Base-by-base conservation (phyloP, 495 filamentous ascomycete genomes). In the Xylaria castorea region DNA sequence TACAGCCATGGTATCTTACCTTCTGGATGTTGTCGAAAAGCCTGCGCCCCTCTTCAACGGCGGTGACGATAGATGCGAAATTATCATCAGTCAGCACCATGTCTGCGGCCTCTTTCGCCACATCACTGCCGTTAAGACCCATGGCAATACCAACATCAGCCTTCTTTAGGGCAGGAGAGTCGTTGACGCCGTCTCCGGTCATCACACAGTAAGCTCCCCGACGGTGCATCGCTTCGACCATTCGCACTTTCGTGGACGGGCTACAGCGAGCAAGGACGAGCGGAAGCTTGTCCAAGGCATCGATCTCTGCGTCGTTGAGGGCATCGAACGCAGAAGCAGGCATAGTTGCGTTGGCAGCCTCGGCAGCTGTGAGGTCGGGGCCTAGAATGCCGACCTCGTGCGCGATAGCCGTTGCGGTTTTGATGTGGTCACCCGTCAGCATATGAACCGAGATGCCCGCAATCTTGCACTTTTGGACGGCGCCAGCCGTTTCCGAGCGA, bases 121-220 rank as follows among this genome's bases (percentile, higher is more conserved):
- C 93, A 79, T 97, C 94, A 38, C 89, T 92, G 1, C 93, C 93
- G 20, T 87, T 84, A 65, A 90, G 85, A 42, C 92, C 92, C 92
- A 96, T 94, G 8, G 93, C 92, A 77, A 97, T 94, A 74, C 93
- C 93, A 46, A 96, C 89, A 80, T 97, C 93, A 22, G 94, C 92
- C 38, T 89, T 87, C 78, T 93, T 93, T 30, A 97, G 83, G 1
- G 92, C 92, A 1, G 93, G 93, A 5, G 92, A 91, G 80, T 96
- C 94, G 77, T 97, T 97, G 68, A 96, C 93, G 71, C 94, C 93
- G 71, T 96, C 93, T 78, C 94, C 93, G n/a, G 93, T 95, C 87
- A 97, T 93, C 40, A 91, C 93, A n/a, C 89, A 91, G 73, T 92
- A 81, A 48, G 76, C 77, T 62, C 74, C 75, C 51, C 61, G 91